A percentile compares a stretch with the other conserved stretches of the same genome.
These are phyloP conservation scores for Fusarium robinianum DNA, from an alignment of 2,329 filamentous ascomycete species.

Conservation along the genomic window DNA sequence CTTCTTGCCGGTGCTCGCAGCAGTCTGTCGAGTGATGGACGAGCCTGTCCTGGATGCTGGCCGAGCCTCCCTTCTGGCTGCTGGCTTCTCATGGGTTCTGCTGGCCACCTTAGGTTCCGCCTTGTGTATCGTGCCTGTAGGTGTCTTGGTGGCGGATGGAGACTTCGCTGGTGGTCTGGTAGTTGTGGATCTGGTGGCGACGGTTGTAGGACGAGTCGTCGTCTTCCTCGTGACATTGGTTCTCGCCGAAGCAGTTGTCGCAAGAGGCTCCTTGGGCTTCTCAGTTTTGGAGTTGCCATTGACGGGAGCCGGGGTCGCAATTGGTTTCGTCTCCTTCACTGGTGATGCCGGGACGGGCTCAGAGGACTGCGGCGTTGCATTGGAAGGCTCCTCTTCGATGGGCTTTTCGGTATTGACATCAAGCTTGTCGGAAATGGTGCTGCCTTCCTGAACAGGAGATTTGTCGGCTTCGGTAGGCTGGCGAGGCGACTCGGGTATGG, in stretches of 20 bases:
- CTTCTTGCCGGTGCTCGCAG: constrained; percentile 47
- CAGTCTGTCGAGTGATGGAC: constrained; percentile 37
- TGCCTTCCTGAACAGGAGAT: constrained; percentile 18
- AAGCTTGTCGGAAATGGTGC: constrained; percentile 41
- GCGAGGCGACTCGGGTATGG: constrained; percentile 50
- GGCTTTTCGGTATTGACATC: constrained; percentile 48
- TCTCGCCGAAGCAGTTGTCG: constrained; percentile 19
- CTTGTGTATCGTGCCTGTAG: constrained; percentile 32
- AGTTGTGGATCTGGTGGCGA: constrained; percentile 32
- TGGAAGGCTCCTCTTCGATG: constrained; percentile 44
- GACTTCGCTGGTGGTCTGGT: constrained; percentile 29
- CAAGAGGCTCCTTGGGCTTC: constrained; percentile 31
- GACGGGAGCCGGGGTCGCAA: constrained; percentile 11
- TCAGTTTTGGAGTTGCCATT: constrained; percentile 33
- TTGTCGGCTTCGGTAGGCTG: constrained; percentile 29
- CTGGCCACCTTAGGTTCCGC: constrained; percentile 38
- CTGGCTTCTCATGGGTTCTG: constrained; percentile 33
- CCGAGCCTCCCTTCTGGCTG: constrained; percentile 43
- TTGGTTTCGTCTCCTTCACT: constrained; percentile 20
- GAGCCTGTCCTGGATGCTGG: constrained; percentile 31
- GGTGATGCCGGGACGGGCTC: constrained; percentile 19
- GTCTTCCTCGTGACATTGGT: constrained; percentile 25
- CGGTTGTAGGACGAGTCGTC: constrained; percentile 29
- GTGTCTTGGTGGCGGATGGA: constrained; percentile 29
- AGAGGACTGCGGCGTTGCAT: constrained; percentile 10